Conservation (phyloP, 192 early-diverging fungal genomes). For the Entophlyctis luteolus region DNA sequence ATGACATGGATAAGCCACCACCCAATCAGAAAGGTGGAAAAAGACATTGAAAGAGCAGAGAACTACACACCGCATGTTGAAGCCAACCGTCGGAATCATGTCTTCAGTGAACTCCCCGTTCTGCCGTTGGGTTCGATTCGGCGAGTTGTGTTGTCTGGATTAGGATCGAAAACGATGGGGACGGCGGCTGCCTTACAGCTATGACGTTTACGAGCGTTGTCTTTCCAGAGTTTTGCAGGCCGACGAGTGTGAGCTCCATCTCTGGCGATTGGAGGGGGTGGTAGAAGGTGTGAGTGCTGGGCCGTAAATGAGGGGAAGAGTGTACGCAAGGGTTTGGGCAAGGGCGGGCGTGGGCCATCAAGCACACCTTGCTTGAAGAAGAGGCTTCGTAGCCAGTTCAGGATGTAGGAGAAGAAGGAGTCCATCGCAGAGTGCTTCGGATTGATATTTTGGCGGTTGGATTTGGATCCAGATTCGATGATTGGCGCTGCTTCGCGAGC, state of each 20-base stretch:
- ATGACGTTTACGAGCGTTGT: conserved; percentile 60
- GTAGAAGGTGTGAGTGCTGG: not conserved
- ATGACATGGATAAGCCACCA: no score
- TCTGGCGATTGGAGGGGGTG: conserved; percentile 25
- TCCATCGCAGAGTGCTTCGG: conserved; percentile 5
- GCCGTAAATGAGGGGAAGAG: not conserved
- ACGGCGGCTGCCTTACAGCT: conserved; percentile 28
- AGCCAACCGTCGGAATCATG: conserved; percentile 95
- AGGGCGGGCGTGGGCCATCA: conserved; percentile 14
- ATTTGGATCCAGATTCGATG: no score
- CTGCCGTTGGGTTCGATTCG: no score
- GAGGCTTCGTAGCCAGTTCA: conserved; percentile 46
- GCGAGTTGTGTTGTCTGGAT: no score
- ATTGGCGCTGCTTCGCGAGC: not conserved
- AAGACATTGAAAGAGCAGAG: not conserved
- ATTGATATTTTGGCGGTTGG: no score
- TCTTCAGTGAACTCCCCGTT: conserved; percentile 59
- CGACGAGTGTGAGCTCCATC: conserved; percentile 60
- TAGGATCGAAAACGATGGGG: no score
- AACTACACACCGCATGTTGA: conserved; percentile 89
- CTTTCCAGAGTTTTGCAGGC: conserved; percentile 59
- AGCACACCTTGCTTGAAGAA: conserved; percentile 53
- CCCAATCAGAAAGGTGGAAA: no score
- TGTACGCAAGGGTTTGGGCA: not conserved
- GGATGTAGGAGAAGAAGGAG: conserved; percentile 25